A percentile compares a stretch with the other conserved stretches of the same genome.
Evolutionary conservation across 1,139 yeast genomes (phyloP).

Genomic region (Pichia sp.): DNA sequence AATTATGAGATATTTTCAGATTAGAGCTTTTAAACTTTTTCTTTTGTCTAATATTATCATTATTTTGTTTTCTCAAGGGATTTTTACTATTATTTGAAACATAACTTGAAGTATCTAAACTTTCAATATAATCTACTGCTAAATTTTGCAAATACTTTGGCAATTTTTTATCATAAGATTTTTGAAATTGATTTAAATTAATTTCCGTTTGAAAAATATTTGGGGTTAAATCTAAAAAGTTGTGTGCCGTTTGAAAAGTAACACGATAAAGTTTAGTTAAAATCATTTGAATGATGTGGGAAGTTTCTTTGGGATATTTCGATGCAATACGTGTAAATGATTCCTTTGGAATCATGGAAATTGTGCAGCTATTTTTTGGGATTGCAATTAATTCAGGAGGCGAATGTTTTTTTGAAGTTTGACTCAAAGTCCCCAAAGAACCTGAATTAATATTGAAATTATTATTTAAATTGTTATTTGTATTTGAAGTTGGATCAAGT

Average conservation of each 20-base stretch:
- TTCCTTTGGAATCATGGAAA: conserved; percentile 84
- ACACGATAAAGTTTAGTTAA: conserved; percentile 82
- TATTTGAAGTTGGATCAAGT: conserved; percentile 13
- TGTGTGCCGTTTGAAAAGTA: conserved; percentile 84
- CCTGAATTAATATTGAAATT: neutral
- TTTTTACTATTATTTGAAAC: conserved; percentile 59
- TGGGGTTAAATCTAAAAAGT: conserved; percentile 75
- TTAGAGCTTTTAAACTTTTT: neutral
- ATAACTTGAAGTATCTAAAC: neutral
- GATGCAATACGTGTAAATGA: conserved; percentile 70
- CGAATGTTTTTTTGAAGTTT: too few relatives aligned
- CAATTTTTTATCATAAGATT: conserved; percentile 40
- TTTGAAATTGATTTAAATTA: conserved; percentile 47
- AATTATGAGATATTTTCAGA: conserved; percentile 32
- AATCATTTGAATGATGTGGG: conserved; percentile 92
- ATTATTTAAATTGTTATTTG: neutral
- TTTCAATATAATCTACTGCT: conserved; percentile 11
- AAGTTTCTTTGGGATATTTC: conserved; percentile 82
- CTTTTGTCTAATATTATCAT: conserved; percentile 32
- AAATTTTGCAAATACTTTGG: conserved; percentile 50
- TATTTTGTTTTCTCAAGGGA: neutral
- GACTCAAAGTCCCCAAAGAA: too few relatives aligned
- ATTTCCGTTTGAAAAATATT: conserved; percentile 78
- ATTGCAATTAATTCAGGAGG: conserved; percentile 50
- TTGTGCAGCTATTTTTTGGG: conserved; percentile 65